These are phyloP conservation scores for Leishmania amazonensis DNA, from an alignment of 208 protist species.

Conservation along the genomic window DNA sequence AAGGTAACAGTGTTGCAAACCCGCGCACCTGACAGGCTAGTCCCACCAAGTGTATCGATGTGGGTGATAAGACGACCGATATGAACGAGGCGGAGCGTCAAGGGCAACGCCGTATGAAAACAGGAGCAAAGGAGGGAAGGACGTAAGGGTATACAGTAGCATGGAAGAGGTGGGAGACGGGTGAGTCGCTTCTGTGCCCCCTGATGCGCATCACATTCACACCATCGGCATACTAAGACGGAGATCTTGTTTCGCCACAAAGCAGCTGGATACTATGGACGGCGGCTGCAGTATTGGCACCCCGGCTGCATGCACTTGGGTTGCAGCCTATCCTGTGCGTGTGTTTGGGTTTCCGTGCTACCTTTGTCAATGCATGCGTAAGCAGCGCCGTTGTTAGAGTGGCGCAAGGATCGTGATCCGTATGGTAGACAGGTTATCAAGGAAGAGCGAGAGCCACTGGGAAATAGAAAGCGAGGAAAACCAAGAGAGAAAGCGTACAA, in stretches of 20 bases:
- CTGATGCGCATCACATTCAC: neutral
- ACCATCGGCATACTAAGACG: neutral
- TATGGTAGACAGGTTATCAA: neutral
- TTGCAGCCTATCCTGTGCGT: neutral
- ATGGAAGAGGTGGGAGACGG: neutral
- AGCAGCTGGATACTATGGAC: neutral
- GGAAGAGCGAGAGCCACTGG: neutral
- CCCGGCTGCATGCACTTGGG: neutral
- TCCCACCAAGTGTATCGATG: neutral
- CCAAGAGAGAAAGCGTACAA: slow-evolving; percentile 4
- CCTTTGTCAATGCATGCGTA: neutral
- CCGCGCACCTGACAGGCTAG: neutral
- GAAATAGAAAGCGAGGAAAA: neutral
- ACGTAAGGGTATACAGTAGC: neutral
- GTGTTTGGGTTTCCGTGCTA: neutral
- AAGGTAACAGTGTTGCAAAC: neutral
- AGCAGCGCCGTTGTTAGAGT: neutral
- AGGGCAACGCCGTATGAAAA: neutral
- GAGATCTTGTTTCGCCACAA: neutral
- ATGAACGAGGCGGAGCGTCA: neutral
- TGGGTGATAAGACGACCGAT: neutral
- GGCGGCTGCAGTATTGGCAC: neutral
- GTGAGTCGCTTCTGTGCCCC: neutral
- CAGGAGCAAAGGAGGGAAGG: neutral
- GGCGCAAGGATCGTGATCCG: neutral